These are phyloP conservation scores for Saccharomycopsis fibuligera DNA, from an alignment of 805 yeast genomes.

Conservation along the genomic window DNA sequence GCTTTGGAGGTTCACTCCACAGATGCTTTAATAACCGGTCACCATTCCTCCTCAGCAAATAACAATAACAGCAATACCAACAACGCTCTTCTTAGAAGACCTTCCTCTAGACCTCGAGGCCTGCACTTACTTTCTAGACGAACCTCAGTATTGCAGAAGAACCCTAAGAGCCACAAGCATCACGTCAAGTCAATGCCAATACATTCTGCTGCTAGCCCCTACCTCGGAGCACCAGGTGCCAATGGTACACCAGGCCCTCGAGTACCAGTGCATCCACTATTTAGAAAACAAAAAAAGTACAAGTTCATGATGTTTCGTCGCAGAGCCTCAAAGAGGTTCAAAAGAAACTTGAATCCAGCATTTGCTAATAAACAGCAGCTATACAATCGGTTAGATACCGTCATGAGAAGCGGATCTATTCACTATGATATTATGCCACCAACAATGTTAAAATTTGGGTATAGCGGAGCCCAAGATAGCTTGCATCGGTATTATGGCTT, in stretches of 20 bases:
- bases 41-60: no score
- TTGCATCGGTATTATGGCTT: conserved; percentile 13
- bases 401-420: conserved; percentile 2
- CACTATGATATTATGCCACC: conserved; percentile 10
- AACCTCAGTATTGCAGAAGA: neutral
- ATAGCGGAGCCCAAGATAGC: conserved; percentile 10
- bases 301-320: conserved; percentile 7
- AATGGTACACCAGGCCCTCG: no score
- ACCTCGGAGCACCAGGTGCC: no score
- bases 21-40: no score
- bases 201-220: neutral
- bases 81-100: neutral
- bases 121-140: neutral
- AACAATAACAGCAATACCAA: no score
- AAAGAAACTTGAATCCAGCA: neutral
- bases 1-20: conserved; percentile 7
- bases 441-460: conserved; percentile 13
- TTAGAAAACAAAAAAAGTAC: conserved; percentile 5
- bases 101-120: neutral
- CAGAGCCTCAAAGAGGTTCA: neutral
- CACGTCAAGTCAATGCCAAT: neutral
- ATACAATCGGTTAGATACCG: neutral
- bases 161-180: conserved; percentile 5
- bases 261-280: conserved; percentile 4
- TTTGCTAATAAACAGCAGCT: neutral